These are phyloP conservation scores for Chloromonas sp. DNA, from an alignment of 163 green algal species.

Conservation along the genomic window DNA sequence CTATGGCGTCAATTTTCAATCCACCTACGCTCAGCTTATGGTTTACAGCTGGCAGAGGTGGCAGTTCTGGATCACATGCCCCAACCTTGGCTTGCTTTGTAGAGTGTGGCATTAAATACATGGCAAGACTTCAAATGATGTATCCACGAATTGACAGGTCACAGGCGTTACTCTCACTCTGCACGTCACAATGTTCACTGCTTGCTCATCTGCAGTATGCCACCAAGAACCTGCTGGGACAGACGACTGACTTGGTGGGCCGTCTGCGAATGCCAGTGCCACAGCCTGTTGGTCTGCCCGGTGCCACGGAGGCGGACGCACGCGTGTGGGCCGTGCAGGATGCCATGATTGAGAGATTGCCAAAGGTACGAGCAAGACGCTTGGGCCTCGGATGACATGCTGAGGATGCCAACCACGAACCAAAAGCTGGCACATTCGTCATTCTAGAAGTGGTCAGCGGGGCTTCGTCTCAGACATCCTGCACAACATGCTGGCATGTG, in stretches of 20 bases:
- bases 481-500: conserved; percentile 1
- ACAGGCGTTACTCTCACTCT: not conserved
- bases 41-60: conserved; percentile 31
- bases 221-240: conserved; percentile 52
- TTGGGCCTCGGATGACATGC: too few species aligned
- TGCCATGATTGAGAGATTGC: conserved; percentile 41
- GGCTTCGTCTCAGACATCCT: too few species aligned
- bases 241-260: conserved; percentile 11
- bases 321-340: conserved; percentile 50
- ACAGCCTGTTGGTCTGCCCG: not conserved
- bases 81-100: too few species aligned
- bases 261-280: not conserved
- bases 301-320: not conserved
- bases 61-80: not conserved
- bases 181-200: not conserved
- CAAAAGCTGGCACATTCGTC: too few species aligned
- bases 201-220: conserved; percentile 5
- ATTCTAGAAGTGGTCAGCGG: too few species aligned
- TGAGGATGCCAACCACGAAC: too few species aligned
- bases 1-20: conserved; percentile 16
- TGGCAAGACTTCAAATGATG: not conserved
- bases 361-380: conserved; percentile 30
- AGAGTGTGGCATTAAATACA: not conserved
- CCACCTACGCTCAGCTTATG: conserved; percentile 1
- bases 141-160: not conserved